A percentile compares a stretch with the other conserved stretches of the same genome.
These are phyloP conservation scores for Grosmannia penicillata DNA, from an alignment of 2,329 filamentous ascomycete species.

Conservation along the genomic window DNA sequence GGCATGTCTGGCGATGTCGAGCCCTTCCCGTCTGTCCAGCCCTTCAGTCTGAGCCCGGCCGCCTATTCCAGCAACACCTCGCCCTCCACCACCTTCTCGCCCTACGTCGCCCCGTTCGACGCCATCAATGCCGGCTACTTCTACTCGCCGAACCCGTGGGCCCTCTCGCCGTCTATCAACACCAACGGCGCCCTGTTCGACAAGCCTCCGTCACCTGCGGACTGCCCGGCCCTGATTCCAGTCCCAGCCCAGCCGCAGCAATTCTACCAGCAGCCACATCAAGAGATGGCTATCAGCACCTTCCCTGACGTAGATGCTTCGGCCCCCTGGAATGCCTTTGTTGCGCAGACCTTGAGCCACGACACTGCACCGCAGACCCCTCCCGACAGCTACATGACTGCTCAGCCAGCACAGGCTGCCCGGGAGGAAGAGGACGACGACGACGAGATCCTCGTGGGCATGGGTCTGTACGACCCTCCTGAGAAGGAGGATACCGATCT, in stretches of 20 bases:
- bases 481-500: constrained; percentile 37
- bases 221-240: constrained; percentile 9
- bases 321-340: constrained; percentile 6
- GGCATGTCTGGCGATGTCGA: constrained; percentile 17
- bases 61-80: constrained; percentile 45
- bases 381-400: constrained; percentile 36
- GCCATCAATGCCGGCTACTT: constrained; percentile 19
- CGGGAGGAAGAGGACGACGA: constrained; percentile 37
- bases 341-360: constrained; percentile 15
- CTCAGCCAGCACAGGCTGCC: constrained; percentile 31
- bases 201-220: constrained; percentile 9
- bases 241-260: background rate
- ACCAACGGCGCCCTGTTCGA: constrained; percentile 8
- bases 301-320: constrained; percentile 2
- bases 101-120: constrained; percentile 23
- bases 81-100: constrained; percentile 38
- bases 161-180: constrained; percentile 12
- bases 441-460: constrained; percentile 63
- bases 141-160: constrained; percentile 24
- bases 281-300: background rate
- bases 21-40: constrained; percentile 23
- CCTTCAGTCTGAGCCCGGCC: constrained; percentile 35
- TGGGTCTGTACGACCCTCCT: constrained; percentile 67
- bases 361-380: constrained; percentile 39
- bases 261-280: background rate